phyloP scores from a whole-genome alignment of 2,329 filamentous ascomycete genomes.

The Aureobasidium sp. region DNA sequence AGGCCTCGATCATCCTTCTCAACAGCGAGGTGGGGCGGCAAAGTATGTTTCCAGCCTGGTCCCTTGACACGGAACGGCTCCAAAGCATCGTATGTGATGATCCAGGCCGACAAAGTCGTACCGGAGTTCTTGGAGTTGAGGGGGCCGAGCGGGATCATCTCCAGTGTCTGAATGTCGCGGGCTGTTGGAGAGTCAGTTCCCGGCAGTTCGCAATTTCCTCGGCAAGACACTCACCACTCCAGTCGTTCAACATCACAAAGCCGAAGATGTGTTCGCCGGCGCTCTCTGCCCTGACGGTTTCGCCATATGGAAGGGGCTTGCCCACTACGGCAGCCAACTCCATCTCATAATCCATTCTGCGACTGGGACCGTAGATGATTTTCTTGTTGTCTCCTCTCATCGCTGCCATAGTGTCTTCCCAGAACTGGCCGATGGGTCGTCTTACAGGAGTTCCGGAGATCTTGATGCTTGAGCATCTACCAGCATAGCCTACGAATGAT shows the following conservation, averaged over 20 bases:
- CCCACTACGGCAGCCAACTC: conserved; percentile 44
- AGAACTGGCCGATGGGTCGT: conserved; percentile 43
- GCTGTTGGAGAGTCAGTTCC: conserved; percentile 29
- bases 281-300: conserved; percentile 34
- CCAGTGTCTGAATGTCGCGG: conserved; percentile 55
- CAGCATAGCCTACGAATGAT: conserved; percentile 41
- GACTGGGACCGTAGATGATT: conserved; percentile 41
- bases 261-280: conserved; percentile 54
- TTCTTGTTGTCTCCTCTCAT: conserved; percentile 41
- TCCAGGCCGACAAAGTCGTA: conserved; percentile 56
- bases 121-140: conserved; percentile 56
- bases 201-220: neutral
- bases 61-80: conserved; percentile 28
- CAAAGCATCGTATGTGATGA: conserved; percentile 55
- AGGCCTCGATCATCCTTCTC: conserved; percentile 22
- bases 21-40: conserved; percentile 25
- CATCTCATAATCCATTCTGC: conserved; percentile 43
- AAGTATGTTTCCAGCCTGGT: conserved; percentile 22
- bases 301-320: conserved; percentile 34
- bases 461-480: conserved; percentile 48
- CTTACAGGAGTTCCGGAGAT: conserved; percentile 43
- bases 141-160: conserved; percentile 56
- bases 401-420: conserved; percentile 21
- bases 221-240: conserved; percentile 39
- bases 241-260: conserved; percentile 57